Evolutionary conservation across 169 alveolate genomes (phyloP), one percentile per base, ranked within the genome.

Genomic region (Eimeria praecox): DNA sequence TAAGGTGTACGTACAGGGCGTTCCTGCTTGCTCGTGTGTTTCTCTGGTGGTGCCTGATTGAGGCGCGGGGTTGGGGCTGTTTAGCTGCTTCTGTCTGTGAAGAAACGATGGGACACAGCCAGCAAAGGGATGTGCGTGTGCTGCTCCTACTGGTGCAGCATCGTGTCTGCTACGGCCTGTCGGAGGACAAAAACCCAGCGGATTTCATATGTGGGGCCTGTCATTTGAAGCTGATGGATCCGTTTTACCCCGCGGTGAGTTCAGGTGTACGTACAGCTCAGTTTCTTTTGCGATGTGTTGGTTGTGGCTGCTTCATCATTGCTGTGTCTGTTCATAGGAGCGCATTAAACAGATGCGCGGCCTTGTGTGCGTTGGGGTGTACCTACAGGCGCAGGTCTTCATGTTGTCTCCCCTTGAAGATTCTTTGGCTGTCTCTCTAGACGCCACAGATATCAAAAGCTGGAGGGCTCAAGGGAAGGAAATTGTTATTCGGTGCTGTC

Each of bases 161-260:
- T 49, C 89, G 89, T 66, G 59, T 78, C 27, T 78, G 89, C 89
- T 78, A 78, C 64, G 89, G 89, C 64, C 42, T 78, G 40, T 49
- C 89, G 40, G 89, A 78, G 35, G 89, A 49, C 89, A 20, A 16
- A 49, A 78, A 12, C 14, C 69, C 89, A 5, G 89, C 89, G 5
- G 89, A 42, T 24, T 78, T 78, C 42, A 14, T 78, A 0, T 78
- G 89, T 49, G 89, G 69, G 89, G 46, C 49, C 12, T 78, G 89
- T 49, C 89, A 78, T 49, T 46, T 78, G 69, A 42, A 49, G 89
- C 44, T 78, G 89, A 78, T 78, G 89, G 89, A 78, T 16, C 89
- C 89, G 38, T 78, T 78, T 44, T 46, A 78, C 42, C 89, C 89
- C 9, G 46, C 42, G 0, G 89, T 78, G 66, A 78, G 89, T 78